phyloP scores from a whole-genome alignment of 2,329 filamentous ascomycete species.

The Colletotrichum sp. region DNA sequence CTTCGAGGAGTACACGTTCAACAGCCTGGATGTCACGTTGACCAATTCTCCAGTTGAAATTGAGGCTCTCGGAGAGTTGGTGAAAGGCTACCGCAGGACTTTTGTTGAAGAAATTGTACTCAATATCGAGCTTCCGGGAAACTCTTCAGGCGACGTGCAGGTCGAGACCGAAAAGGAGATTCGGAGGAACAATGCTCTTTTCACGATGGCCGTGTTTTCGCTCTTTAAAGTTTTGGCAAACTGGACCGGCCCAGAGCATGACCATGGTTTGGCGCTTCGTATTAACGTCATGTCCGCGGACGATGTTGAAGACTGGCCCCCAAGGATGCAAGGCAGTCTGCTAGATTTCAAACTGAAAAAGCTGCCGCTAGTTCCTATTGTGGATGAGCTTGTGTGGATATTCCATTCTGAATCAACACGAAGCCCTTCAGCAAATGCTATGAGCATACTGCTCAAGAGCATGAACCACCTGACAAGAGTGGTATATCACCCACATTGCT shows the following conservation, averaged over 20 bases:
- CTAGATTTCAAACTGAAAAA: background rate
- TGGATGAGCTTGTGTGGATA: background rate
- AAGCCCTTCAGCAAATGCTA: background rate
- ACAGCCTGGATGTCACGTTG: background rate
- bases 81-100: background rate
- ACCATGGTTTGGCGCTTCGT: background rate
- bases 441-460: background rate
- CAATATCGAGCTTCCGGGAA: background rate
- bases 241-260: background rate
- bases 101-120: background rate
- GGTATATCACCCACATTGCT: background rate
- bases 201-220: background rate
- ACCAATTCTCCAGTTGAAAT: background rate
- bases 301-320: background rate
- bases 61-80: background rate
- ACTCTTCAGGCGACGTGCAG: background rate
- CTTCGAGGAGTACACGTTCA: background rate
- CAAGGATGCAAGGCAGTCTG: background rate
- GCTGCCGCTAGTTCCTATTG: background rate
- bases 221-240: background rate
- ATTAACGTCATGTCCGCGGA: background rate
- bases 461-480: background rate
- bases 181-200: background rate
- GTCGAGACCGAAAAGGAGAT: background rate
- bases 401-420: background rate